Conservation (phyloP, 495 filamentous ascomycete species). For the Aspergillus nidulans region DNA sequence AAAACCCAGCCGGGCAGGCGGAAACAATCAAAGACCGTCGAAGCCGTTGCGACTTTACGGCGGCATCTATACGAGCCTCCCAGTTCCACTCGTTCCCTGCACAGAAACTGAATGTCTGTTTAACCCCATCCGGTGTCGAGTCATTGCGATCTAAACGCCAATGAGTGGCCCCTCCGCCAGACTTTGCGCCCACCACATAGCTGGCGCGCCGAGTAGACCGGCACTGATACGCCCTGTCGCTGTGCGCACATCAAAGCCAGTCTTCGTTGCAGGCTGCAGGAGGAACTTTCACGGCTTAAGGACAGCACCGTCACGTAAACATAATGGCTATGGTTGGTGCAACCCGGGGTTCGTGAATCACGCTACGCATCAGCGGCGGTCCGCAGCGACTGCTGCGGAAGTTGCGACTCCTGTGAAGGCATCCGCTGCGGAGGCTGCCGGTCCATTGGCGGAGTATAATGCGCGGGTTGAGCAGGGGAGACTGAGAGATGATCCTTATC, state of each 20-base stretch:
- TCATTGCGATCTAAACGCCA: constrained; percentile 3
- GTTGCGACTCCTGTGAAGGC: constrained; percentile 3
- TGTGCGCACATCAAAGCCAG: constrained; percentile 15
- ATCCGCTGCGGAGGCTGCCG: constrained; percentile 31
- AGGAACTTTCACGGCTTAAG: constrained; percentile 6
- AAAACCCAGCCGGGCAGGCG: neutral
- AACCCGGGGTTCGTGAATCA: neutral
- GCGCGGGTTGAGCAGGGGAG: constrained; percentile 64
- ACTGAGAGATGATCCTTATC: constrained; percentile 82
- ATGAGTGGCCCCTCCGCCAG: constrained; percentile 35
- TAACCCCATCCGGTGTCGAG: neutral
- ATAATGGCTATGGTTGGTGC: neutral
- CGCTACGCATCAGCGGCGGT: constrained; percentile 12
- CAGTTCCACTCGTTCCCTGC: neutral
- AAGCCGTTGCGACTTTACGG: neutral
- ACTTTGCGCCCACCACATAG: constrained; percentile 32
- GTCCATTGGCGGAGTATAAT: constrained; percentile 86
- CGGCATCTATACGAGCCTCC: neutral
- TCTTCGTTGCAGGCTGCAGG: constrained; percentile 10
- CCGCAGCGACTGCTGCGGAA: constrained; percentile 13
- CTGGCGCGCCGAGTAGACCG: constrained; percentile 26
- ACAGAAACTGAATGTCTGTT: neutral
- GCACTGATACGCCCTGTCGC: constrained; percentile 16
- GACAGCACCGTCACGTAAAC: neutral
- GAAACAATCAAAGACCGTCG: neutral